These are phyloP conservation scores for Lactarius akahatsu DNA, from an alignment of 768 basidiomycete species.

Conservation along the genomic window DNA sequence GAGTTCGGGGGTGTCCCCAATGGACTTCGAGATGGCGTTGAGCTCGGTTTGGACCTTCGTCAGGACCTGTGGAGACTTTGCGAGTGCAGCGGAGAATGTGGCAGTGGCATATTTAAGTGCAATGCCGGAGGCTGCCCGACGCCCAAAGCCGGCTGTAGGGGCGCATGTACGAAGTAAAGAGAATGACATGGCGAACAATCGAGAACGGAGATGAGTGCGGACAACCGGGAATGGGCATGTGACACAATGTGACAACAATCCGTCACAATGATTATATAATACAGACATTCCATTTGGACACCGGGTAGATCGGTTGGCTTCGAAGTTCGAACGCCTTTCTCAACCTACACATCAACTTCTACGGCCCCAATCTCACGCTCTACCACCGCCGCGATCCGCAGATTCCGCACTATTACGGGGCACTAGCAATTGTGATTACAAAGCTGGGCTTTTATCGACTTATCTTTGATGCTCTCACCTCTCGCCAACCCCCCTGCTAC, in stretches of 20 bases:
- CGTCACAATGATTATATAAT: background rate
- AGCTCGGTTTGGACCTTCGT: constrained; percentile 87
- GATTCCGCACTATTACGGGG: background rate
- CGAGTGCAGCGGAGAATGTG: constrained; percentile 74
- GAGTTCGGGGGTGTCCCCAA: constrained; percentile 65
- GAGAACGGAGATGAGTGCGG: background rate
- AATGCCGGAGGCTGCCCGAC: constrained; percentile 73
- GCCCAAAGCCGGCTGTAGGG: constrained; percentile 51
- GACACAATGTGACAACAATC: background rate
- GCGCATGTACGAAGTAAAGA: constrained; percentile 53
- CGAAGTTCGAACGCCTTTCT: background rate
- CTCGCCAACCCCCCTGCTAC: background rate
- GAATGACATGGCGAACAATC: constrained; percentile 55
- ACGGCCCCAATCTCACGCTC: background rate
- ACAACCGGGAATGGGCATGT: background rate
- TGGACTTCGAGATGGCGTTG: constrained; percentile 60
- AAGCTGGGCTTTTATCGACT: background rate
- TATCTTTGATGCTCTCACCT: background rate
- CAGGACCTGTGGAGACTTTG: constrained; percentile 80
- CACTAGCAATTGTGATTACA: background rate
- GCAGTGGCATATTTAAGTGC: constrained; percentile 85
- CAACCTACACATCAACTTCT: background rate
- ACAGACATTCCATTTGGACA: too few species aligned
- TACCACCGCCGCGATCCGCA: background rate
- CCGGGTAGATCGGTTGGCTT: too few species aligned